Percentiles rank a stretch among this genome's conserved stretches.
These are phyloP conservation scores for Davidsoniella virescens DNA, from an alignment of 2,329 filamentous ascomycete genomes.

Conservation along the genomic window DNA sequence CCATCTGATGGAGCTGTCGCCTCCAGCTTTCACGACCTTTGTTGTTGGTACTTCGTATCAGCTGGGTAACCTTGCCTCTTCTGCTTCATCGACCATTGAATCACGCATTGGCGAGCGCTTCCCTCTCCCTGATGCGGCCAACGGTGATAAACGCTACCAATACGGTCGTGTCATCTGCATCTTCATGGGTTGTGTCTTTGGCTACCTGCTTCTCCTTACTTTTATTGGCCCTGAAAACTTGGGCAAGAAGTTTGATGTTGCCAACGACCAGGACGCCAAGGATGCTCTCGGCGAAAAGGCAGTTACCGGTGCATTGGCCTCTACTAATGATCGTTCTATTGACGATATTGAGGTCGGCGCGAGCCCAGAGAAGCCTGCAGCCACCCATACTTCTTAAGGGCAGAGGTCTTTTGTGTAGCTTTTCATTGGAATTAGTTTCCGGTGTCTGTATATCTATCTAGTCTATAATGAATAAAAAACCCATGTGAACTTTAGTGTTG, in stretches of 20 bases:
- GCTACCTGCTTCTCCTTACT: constrained; percentile 43
- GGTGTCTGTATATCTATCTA: too few relatives aligned
- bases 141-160: constrained; percentile 39
- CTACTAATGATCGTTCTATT: constrained; percentile 5
- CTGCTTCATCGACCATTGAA: constrained; percentile 59
- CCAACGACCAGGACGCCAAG: constrained; percentile 30
- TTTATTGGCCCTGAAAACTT: constrained; percentile 44
- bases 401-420: too few relatives aligned
- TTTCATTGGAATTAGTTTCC: too few relatives aligned
- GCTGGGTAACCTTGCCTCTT: constrained; percentile 57
- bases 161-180: constrained; percentile 80
- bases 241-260: constrained; percentile 33
- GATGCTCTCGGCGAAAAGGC: constrained; percentile 28
- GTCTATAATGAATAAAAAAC: too few relatives aligned
- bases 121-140: constrained; percentile 43
- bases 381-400: background rate
- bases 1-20: constrained; percentile 61
- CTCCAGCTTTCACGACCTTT: constrained; percentile 56
- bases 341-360: constrained; percentile 7
- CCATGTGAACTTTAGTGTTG: too few relatives aligned
- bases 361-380: background rate
- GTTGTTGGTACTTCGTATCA: constrained; percentile 62
- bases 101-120: constrained; percentile 59
- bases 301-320: constrained; percentile 13
- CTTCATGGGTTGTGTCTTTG: constrained; percentile 75